Percentiles rank a stretch among this genome's conserved stretches.
phyloP scores from a whole-genome alignment of 345 rosid species.

The Corymbia maculata region DNA sequence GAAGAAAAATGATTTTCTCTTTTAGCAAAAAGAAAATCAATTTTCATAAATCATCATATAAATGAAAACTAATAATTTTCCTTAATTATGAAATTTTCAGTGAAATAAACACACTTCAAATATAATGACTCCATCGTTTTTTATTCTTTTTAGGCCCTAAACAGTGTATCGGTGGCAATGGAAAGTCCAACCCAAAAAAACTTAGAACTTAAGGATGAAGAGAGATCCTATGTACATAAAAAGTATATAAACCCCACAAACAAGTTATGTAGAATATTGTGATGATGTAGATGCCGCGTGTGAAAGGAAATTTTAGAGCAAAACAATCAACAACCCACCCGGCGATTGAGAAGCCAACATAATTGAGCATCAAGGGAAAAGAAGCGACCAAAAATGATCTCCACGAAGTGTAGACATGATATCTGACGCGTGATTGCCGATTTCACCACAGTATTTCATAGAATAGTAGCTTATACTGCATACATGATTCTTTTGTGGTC shows the following conservation, averaged over 20 bases:
- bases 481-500: background rate
- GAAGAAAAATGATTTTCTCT: background rate
- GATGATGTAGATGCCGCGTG: too few relatives aligned
- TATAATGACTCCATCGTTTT: background rate
- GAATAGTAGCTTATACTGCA: background rate
- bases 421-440: background rate
- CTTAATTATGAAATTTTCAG: background rate
- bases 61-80: background rate
- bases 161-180: background rate
- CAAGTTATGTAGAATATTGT: rapidly evolving
- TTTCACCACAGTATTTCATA: background rate
- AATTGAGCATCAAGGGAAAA: background rate
- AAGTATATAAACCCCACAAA: background rate
- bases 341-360: background rate
- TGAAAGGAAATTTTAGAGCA: background rate
- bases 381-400: background rate
- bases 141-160: background rate
- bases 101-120: background rate
- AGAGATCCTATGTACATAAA: background rate
- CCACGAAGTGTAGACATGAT: background rate
- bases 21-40: background rate
- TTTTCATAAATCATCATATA: background rate
- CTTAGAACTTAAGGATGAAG: background rate
- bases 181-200: background rate
- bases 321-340: background rate